phyloP scores from a whole-genome alignment of 495 filamentous ascomycete species.

The Daldinia grandis region DNA sequence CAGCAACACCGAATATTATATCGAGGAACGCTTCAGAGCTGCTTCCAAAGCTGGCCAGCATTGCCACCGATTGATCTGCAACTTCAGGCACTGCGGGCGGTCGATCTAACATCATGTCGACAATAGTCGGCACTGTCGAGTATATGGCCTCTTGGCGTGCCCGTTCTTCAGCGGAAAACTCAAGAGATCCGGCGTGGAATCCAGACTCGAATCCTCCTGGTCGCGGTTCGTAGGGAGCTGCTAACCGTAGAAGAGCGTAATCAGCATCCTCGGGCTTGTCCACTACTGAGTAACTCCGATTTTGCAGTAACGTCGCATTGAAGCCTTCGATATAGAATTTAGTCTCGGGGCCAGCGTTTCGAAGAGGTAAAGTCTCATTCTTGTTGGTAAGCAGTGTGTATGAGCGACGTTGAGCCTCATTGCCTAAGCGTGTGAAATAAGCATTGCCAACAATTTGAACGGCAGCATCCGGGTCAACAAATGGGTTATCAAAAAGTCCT shows the following conservation, averaged over 20 bases:
- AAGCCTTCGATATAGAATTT: conserved; percentile 48
- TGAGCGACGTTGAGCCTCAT: conserved; percentile 44
- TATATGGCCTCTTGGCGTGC: conserved; percentile 46
- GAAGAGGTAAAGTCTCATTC: conserved; percentile 36
- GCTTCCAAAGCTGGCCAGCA: conserved; percentile 45
- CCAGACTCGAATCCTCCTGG: conserved; percentile 43
- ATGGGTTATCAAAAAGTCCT: conserved; percentile 69
- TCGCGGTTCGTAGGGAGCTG: conserved; percentile 47
- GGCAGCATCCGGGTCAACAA: conserved; percentile 50
- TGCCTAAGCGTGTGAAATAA: conserved; percentile 44
- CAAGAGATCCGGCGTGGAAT: conserved; percentile 50
- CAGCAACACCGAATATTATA: conserved; percentile 39
- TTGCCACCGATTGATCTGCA: conserved; percentile 34
- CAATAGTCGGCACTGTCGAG: conserved; percentile 40
- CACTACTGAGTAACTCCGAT: conserved; percentile 33
- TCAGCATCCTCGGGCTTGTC: conserved; percentile 44
- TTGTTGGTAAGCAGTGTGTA: conserved; percentile 51
- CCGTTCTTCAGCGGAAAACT: conserved; percentile 45
- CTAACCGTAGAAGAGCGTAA: conserved; percentile 46
- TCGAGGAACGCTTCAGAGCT: conserved; percentile 46
- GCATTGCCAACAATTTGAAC: conserved; percentile 45
- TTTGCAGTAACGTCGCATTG: conserved; percentile 33
- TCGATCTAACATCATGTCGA: conserved; percentile 46
- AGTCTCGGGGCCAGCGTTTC: conserved; percentile 12
- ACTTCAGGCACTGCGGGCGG: conserved; percentile 47